These are phyloP conservation scores for Thecaphora frezii DNA, from an alignment of 1,284 basidiomycete genomes.

Conservation along the genomic window DNA sequence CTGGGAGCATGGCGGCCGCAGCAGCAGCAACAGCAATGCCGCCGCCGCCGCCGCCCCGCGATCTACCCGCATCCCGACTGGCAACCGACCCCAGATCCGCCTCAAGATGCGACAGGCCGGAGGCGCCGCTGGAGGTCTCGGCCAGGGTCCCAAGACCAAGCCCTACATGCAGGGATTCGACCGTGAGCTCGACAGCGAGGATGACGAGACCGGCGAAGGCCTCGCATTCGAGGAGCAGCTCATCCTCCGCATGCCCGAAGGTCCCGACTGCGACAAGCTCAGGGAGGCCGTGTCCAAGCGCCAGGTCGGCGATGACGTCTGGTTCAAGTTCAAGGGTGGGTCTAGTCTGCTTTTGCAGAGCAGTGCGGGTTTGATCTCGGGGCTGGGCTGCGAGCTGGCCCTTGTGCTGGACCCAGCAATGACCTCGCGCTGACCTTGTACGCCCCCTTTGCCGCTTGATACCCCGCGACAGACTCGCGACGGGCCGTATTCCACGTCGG, in stretches of 20 bases:
- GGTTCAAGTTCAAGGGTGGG: slow-evolving; percentile 94
- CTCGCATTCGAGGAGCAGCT: slow-evolving; percentile 97
- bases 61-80: slow-evolving; percentile 29
- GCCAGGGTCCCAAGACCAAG: slow-evolving; percentile 50
- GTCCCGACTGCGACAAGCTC: slow-evolving; percentile 63
- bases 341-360: slow-evolving; percentile 2
- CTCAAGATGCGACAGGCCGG: slow-evolving; percentile 40
- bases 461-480: slow-evolving; percentile 75
- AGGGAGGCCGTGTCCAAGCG: slow-evolving; percentile 69
- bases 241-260: slow-evolving; percentile 83
- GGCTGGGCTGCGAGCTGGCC: no score
- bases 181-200: slow-evolving; percentile 90
- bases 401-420: no score
- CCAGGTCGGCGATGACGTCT: slow-evolving; percentile 80
- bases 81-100: slow-evolving; percentile 35
- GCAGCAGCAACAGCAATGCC: slow-evolving; percentile 12
- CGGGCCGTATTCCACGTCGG: slow-evolving; percentile 87
- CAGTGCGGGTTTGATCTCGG: no score
- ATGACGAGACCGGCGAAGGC: slow-evolving; percentile 68
- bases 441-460: no score
- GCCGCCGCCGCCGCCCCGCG: no score
- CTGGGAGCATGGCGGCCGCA: slow-evolving; percentile 29
- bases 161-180: slow-evolving; percentile 64
- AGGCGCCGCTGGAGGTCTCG: slow-evolving; percentile 25
- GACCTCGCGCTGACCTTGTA: no score